Conservation (phyloP, 1,139 yeast species). For the Yamadazyma oceani region DNA sequence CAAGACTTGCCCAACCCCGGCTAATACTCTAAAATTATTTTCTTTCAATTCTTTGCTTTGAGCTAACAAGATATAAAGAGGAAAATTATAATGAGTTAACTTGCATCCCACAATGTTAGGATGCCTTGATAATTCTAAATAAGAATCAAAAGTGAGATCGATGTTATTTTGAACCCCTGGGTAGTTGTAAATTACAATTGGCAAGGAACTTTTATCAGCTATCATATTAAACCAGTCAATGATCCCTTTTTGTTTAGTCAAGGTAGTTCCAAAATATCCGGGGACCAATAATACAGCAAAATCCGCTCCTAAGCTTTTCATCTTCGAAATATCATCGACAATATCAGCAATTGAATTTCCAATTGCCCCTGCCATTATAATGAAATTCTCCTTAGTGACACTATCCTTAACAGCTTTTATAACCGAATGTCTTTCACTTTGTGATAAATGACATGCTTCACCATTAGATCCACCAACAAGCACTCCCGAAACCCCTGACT, state of each 20-base stretch:
- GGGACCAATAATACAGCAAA: conserved; percentile 31
- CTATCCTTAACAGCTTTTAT: conserved; percentile 19
- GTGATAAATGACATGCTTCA: conserved; percentile 33
- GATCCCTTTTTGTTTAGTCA: conserved; percentile 38
- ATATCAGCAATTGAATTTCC: conserved; percentile 23
- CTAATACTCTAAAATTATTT: conserved; percentile 38
- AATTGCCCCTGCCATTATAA: conserved; percentile 32
- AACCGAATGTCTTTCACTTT: conserved; percentile 28
- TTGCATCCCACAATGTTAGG: conserved; percentile 43
- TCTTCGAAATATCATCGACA: conserved; percentile 15
- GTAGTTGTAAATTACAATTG: conserved; percentile 47
- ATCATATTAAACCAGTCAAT: conserved; percentile 39
- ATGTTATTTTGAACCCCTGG: conserved; percentile 49
- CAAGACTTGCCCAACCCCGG: conserved; percentile 49
- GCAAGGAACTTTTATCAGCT: conserved; percentile 42
- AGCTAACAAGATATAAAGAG: conserved; percentile 32
- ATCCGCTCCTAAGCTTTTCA: conserved; percentile 26
- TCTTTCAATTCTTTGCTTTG: conserved; percentile 30
- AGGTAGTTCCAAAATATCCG: conserved; percentile 32
- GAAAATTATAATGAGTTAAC: conserved; percentile 40
- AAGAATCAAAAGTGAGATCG: conserved; percentile 35
- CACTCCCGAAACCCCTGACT: conserved; percentile 43
- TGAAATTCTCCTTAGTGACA: conserved; percentile 21
- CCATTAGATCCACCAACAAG: conserved; percentile 49
- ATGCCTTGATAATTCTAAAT: conserved; percentile 31